These are phyloP conservation scores for Candida easanensis DNA, from an alignment of 805 yeast species.

Conservation along the genomic window DNA sequence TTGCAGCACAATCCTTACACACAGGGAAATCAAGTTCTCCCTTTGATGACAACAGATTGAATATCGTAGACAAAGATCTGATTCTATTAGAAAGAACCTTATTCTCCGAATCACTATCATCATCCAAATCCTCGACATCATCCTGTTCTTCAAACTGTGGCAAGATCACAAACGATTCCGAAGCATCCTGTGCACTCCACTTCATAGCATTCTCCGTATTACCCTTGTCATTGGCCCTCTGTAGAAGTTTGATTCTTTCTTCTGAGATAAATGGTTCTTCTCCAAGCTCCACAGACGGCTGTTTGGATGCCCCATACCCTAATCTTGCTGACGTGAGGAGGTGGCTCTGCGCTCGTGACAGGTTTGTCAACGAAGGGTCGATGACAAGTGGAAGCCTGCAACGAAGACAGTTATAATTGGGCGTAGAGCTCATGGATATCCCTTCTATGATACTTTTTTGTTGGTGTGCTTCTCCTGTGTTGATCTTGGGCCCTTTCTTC, in stretches of 20 bases:
- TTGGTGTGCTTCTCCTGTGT: too few species aligned
- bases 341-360: slow-evolving; percentile 54
- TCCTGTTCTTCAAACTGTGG: slow-evolving; percentile 27
- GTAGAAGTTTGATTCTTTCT: slow-evolving; percentile 17
- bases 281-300: slow-evolving; percentile 11
- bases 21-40: slow-evolving; percentile 84
- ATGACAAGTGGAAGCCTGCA: slow-evolving; percentile 57
- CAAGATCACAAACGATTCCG: slow-evolving; percentile 27
- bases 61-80: slow-evolving; percentile 58
- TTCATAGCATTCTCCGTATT: slow-evolving; percentile 5
- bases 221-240: not conserved
- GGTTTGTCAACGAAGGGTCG: slow-evolving; percentile 51
- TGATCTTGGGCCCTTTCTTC: too few species aligned
- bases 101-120: slow-evolving; percentile 27
- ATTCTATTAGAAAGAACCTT: slow-evolving; percentile 46
- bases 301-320: slow-evolving; percentile 17
- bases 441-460: too few species aligned
- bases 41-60: slow-evolving; percentile 67
- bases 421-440: not conserved
- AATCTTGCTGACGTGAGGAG: slow-evolving; percentile 42
- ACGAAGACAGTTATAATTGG: slow-evolving; percentile 46
- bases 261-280: slow-evolving; percentile 27
- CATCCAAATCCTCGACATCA: slow-evolving; percentile 26
- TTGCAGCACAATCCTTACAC: slow-evolving; percentile 79
- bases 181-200: slow-evolving; percentile 13